Conservation (phyloP, 306 rosid species). For the Malus fusca region DNA sequence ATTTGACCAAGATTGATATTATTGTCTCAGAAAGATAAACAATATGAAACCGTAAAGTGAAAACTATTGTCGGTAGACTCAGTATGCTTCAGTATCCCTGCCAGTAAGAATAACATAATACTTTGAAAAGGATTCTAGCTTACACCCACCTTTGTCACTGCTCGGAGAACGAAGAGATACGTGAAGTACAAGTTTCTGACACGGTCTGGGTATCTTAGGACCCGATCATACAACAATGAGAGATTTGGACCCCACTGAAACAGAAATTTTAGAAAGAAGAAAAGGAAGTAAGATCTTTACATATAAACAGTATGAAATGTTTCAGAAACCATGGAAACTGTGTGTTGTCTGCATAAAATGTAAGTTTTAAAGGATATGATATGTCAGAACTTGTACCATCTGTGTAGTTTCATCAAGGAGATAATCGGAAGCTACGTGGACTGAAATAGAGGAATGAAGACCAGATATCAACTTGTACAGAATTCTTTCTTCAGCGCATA, state of each 20-base stretch:
- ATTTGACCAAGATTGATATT: slow-evolving; percentile 18
- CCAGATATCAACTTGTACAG: slow-evolving; percentile 96
- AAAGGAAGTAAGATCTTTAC: not conserved
- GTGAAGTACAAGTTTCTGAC: slow-evolving; percentile 91
- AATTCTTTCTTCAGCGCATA: slow-evolving; percentile 78
- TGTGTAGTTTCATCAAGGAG: slow-evolving; percentile 63
- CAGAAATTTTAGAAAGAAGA: not conserved
- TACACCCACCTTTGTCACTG: slow-evolving; percentile 78
- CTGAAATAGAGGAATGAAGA: slow-evolving; percentile 92
- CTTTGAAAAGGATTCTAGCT: not conserved
- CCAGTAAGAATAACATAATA: not conserved
- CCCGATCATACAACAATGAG: slow-evolving; percentile 67
- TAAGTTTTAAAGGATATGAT: too few species aligned
- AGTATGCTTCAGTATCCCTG: not conserved
- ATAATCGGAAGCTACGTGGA: slow-evolving; percentile 89
- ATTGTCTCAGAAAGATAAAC: slow-evolving; percentile 10
- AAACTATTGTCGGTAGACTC: not conserved
- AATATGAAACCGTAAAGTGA: not conserved
- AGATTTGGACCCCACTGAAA: slow-evolving; percentile 94
- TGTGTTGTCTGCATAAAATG: not conserved
- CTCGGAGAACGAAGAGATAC: slow-evolving; percentile 88
- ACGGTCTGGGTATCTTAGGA: slow-evolving; percentile 79
- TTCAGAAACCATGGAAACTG: not conserved
- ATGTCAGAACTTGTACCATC: slow-evolving; percentile 37
- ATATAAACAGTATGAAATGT: not conserved